phyloP scores from a whole-genome alignment of 192 early-diverging fungal genomes.

The Polychytrium aggregatum region DNA sequence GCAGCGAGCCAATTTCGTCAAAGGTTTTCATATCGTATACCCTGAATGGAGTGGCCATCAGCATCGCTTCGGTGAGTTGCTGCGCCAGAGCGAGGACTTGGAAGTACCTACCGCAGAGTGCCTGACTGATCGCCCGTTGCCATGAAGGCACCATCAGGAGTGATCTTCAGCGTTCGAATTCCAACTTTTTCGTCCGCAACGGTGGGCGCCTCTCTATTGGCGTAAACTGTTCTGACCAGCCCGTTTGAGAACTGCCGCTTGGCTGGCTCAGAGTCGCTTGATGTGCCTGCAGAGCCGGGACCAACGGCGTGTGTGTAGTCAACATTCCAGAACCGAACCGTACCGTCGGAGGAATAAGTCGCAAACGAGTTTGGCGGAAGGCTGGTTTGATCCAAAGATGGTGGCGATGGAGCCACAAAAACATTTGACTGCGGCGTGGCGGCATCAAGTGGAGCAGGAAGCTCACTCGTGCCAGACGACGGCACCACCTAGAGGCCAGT shows the following conservation, averaged over 20 bases:
- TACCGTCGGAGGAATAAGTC: conserved; percentile 67
- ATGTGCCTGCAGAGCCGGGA: no score
- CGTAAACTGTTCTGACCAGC: conserved; percentile 44
- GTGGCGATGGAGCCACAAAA: no score
- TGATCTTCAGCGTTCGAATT: conserved; percentile 55
- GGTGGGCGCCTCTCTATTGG: conserved; percentile 37
- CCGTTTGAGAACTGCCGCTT: no score
- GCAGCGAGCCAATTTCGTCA: conserved; percentile 48
- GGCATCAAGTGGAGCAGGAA: no score
- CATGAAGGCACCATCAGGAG: conserved; percentile 47
- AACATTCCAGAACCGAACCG: conserved; percentile 70
- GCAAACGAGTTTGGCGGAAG: conserved; percentile 53
- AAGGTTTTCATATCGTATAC: conserved; percentile 50
- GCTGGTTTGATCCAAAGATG: no score
- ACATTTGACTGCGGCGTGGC: no score
- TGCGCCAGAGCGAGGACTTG: neutral
- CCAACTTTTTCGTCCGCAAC: conserved; percentile 38
- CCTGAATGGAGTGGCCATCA: conserved; percentile 22
- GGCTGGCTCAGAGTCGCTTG: no score
- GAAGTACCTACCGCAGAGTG: conserved; percentile 38
- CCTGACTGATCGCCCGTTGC: conserved; percentile 65
- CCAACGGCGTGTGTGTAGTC: no score
- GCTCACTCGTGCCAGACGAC: no score
- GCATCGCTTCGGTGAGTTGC: neutral
- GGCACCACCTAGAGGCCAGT: no score